Evolutionary conservation across 306 rosid species (phyloP).

Genomic region (Vigna reflexopilosa): DNA sequence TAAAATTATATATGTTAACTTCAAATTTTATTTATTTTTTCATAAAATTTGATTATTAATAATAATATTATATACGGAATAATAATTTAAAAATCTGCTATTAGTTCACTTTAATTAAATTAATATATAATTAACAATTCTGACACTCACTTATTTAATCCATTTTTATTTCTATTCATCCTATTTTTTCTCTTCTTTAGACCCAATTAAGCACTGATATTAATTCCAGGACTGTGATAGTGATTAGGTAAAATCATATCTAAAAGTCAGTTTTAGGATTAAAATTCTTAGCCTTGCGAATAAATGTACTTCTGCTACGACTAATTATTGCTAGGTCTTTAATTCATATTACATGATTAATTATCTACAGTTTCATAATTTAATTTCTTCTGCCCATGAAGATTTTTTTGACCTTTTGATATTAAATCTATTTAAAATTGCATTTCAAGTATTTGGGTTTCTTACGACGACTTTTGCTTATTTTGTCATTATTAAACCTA

Average conservation of each 20-base stretch:
- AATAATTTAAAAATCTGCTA: too few species aligned
- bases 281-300: neutral
- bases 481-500: too few species aligned
- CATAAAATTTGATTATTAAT: too few species aligned
- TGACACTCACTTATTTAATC: neutral
- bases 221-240: neutral
- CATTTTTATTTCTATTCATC: too few species aligned
- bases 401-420: neutral
- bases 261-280: neutral
- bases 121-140: neutral
- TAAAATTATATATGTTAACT: too few species aligned
- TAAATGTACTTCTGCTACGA: neutral
- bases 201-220: neutral
- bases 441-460: neutral
- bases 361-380: neutral
- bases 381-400: neutral
- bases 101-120: too few species aligned
- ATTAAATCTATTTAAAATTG: neutral
- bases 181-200: too few species aligned
- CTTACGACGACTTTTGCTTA: too few species aligned
- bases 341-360: neutral
- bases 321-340: neutral
- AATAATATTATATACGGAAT: too few species aligned
- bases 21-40: too few species aligned
- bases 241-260: neutral